Conservation (phyloP, 2,329 filamentous ascomycete species). For the Cercospora janseana region DNA sequence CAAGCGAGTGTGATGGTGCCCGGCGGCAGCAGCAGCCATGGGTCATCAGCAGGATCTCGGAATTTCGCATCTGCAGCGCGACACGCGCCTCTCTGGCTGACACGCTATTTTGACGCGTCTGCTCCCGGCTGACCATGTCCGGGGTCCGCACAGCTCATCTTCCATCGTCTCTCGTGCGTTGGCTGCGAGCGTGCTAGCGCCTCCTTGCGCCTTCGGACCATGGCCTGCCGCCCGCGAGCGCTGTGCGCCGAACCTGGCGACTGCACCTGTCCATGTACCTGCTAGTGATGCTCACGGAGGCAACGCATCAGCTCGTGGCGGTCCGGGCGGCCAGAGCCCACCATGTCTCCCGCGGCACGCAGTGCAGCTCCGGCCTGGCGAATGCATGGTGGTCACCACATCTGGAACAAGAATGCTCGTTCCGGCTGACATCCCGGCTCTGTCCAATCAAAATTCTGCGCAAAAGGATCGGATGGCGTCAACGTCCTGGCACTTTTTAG, state of each 20-base stretch:
- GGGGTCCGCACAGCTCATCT: no score
- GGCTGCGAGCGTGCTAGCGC: background rate
- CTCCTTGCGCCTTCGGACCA: background rate
- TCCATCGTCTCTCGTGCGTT: background rate
- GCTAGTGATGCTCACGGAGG: background rate
- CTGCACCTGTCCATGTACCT: background rate
- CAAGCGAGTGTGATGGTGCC: background rate
- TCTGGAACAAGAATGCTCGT: background rate
- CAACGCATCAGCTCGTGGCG: no score
- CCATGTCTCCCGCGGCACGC: constrained; percentile 6
- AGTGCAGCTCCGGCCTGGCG: constrained; percentile 1
- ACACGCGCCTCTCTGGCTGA: constrained; percentile 15
- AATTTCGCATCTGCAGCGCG: constrained; percentile 19
- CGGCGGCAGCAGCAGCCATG: background rate
- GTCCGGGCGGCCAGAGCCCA: no score
- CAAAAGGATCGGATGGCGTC: constrained; percentile 1
- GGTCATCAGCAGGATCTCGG: background rate
- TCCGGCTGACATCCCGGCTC: background rate
- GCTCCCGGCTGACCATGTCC: no score
- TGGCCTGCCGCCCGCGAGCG: background rate
- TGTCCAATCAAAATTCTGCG: background rate
- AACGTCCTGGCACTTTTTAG: background rate
- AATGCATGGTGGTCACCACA: background rate
- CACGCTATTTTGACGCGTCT: constrained; percentile 4
- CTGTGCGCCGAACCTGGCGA: background rate